Evolutionary conservation across 148 eudicot species (phyloP).

Genomic region (Cornus suecica): DNA sequence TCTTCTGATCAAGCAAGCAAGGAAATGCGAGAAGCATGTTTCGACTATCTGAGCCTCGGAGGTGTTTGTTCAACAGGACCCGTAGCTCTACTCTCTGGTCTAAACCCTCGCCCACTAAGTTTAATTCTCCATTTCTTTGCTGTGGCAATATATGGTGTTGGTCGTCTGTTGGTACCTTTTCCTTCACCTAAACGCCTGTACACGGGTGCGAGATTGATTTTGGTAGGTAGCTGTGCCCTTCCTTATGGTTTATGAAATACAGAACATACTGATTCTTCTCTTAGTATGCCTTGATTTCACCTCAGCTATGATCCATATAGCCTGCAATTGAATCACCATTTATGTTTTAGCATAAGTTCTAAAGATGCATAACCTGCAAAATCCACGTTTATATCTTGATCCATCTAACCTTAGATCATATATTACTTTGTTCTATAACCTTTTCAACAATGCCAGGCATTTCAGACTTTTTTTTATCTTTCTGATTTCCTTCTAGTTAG

Average conservation of each 20-base stretch:
- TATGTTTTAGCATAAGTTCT: neutral
- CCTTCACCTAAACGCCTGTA: constrained; percentile 8
- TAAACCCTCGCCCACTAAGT: constrained; percentile 10
- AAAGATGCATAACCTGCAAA: too few relatives aligned
- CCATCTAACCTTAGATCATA: too few relatives aligned
- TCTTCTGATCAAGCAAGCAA: constrained; percentile 8
- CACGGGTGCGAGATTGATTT: constrained; percentile 33
- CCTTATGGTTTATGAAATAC: neutral
- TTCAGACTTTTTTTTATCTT: too few relatives aligned
- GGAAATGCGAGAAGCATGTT: constrained; percentile 8
- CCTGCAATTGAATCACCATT: neutral
- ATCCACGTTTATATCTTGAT: too few relatives aligned
- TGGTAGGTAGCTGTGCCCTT: constrained; percentile 24
- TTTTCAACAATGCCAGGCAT: too few relatives aligned
- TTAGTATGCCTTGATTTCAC: neutral
- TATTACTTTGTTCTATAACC: too few relatives aligned
- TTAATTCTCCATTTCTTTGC: constrained; percentile 7
- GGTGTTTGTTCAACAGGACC: constrained; percentile 10
- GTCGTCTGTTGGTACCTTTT: constrained; percentile 3
- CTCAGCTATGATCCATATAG: neutral
- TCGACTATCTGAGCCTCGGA: constrained; percentile 9
- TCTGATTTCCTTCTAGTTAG: too few relatives aligned
- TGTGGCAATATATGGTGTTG: constrained; percentile 8
- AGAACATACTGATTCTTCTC: neutral
- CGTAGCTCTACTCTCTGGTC: constrained; percentile 3